Evolutionary conservation across 2,329 filamentous ascomycete genomes (phyloP).

Genomic region (Aspergillus arachidicola): DNA sequence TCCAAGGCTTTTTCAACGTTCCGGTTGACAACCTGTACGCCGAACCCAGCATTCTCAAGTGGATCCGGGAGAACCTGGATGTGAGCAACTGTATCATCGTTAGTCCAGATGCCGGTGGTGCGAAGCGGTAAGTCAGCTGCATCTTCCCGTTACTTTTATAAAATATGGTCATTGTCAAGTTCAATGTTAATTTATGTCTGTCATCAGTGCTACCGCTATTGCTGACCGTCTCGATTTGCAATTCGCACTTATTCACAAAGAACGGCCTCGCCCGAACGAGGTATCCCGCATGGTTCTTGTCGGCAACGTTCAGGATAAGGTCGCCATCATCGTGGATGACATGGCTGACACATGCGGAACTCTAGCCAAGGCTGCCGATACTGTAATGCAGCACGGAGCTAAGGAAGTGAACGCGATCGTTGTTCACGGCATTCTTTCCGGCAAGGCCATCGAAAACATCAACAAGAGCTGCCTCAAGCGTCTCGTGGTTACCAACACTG

Average conservation of each 20-base stretch:
- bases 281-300: conserved; percentile 95
- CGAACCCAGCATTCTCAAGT: conserved; percentile 86
- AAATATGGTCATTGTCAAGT: background rate
- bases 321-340: conserved; percentile 94
- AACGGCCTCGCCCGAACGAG: conserved; percentile 86
- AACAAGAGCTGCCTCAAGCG: conserved; percentile 76
- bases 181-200: conserved; percentile 4
- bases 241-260: conserved; percentile 96
- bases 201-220: conserved; percentile 77
- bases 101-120: conserved; percentile 90
- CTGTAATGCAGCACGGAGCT: conserved; percentile 83
- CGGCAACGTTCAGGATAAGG: conserved; percentile 85
- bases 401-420: conserved; percentile 91
- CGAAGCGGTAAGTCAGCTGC: conserved; percentile 67
- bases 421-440: conserved; percentile 88
- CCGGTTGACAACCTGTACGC: conserved; percentile 84
- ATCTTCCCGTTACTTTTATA: background rate
- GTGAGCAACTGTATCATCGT: conserved; percentile 89
- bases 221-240: conserved; percentile 87
- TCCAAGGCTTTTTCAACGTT: conserved; percentile 93
- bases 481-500: conserved; percentile 89
- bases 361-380: conserved; percentile 82
- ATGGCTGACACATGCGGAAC: conserved; percentile 98
- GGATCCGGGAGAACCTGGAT: conserved; percentile 84
- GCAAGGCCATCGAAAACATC: conserved; percentile 82